These are phyloP conservation scores for Ustilago curta DNA, from an alignment of 1,284 basidiomycete genomes.

Conservation along the genomic window DNA sequence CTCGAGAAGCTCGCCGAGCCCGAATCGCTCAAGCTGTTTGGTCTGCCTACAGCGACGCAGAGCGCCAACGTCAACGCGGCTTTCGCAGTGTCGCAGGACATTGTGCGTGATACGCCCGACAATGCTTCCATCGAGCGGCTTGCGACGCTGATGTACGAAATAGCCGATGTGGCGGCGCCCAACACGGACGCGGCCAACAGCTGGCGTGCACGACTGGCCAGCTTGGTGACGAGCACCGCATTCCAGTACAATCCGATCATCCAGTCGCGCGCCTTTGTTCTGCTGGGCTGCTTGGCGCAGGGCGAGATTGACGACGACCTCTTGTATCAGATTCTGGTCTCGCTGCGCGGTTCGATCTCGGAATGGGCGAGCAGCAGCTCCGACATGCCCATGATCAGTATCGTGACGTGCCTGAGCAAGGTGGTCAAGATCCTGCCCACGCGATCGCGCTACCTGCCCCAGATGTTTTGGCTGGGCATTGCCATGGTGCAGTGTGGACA, in stretches of 20 bases:
- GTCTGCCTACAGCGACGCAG: constrained; percentile 41
- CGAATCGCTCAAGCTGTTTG: constrained; percentile 56
- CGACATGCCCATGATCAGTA: constrained; percentile 65
- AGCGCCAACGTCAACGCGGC: constrained; percentile 27
- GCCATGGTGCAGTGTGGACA: constrained; percentile 64
- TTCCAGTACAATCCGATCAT: constrained; percentile 92
- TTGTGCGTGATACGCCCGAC: constrained; percentile 57
- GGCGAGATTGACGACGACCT: constrained; percentile 82
- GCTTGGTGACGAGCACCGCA: constrained; percentile 87
- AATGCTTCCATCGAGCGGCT: constrained; percentile 60
- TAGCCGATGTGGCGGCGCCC: constrained; percentile 61
- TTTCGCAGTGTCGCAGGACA: constrained; percentile 43
- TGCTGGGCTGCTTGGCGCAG: constrained; percentile 81
- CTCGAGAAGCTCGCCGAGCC: constrained; percentile 55
- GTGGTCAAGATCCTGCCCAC: constrained; percentile 63
- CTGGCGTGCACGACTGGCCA: constrained; percentile 94
- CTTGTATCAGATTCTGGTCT: constrained; percentile 87
- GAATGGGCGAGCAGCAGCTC: constrained; percentile 63
- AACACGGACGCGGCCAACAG: constrained; percentile 80
- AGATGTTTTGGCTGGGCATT: constrained; percentile 66
- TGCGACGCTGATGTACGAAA: constrained; percentile 58
- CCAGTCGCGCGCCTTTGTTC: constrained; percentile 87
- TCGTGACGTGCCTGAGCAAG: constrained; percentile 64
- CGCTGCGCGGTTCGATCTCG: constrained; percentile 70
- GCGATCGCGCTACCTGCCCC: constrained; percentile 60